Base-by-base conservation (phyloP, 805 yeast species). In the Candida manassasensis region DNA sequence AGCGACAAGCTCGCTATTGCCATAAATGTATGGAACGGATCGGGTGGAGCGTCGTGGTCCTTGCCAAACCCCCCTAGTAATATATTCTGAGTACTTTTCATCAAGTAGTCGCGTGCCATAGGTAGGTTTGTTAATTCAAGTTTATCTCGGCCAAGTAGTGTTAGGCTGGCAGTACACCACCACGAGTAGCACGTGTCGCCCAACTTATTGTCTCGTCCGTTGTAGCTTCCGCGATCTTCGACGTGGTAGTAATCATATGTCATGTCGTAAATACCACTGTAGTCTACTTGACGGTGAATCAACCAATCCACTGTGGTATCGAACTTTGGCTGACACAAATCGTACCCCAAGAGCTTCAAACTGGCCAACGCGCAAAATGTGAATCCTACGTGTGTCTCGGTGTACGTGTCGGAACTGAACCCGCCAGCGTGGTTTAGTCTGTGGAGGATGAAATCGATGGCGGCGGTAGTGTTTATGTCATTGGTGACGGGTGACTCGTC, bases 101-200 rank as follows among this genome's bases (percentile, higher is more conserved):
- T 42, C 14, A 87, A 54, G 47, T 69, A 86, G 3, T 52, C 42
- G 3, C 48, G 43, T 1, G 71, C 68, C 4, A 50, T 51, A 0
- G 53, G 50, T 5, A 38, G 22, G 41, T 78, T 63, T 1, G 73
- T 44, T 10, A 76, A 49, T 0, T 40, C 37, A 15, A 55, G 35
- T n/a, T 47, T 43, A 10, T 40, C 13, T 0, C 35, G 34, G 14
- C 44, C 37, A 16, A 85, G 47, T 10, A 81, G 45, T 1, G 51
- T 46, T 41, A 86, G 59, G 4, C 85, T 64, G 2, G 76, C 89
- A 11, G 77, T 48, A 30, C 77, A 73, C 96, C 96, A 88, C 69
- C 87, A 88, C 5, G 82, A 74, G 51, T 88, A 88, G 61, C 97
- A 88, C 0, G 95, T 82, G 56, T 88, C 97, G 3, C 83, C 83